These are phyloP conservation scores for Sugiyamaella valdiviana DNA, from an alignment of 805 yeast genomes.

Conservation along the genomic window DNA sequence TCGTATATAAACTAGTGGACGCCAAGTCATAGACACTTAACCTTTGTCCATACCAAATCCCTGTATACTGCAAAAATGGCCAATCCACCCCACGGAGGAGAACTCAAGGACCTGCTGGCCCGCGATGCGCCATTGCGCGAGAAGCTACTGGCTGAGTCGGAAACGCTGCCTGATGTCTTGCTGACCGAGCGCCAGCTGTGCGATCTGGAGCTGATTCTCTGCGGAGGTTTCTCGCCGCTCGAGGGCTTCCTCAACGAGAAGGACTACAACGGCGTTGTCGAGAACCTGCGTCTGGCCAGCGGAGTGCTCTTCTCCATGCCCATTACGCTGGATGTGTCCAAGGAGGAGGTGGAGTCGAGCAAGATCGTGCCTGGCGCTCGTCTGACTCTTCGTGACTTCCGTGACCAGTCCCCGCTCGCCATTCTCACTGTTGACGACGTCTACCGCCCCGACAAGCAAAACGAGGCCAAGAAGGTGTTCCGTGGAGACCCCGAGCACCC, in stretches of 20 bases:
- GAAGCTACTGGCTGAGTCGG: slow-evolving; percentile 54
- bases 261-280: slow-evolving; percentile 64
- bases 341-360: slow-evolving; percentile 40
- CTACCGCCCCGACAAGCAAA: slow-evolving; percentile 70
- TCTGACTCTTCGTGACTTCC: slow-evolving; percentile 69
- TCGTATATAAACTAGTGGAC: not conserved
- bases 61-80: slow-evolving; percentile 30
- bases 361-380: slow-evolving; percentile 49
- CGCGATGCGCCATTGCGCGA: slow-evolving; percentile 65
- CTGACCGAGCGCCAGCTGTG: slow-evolving; percentile 87
- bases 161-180: slow-evolving; percentile 37
- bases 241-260: slow-evolving; percentile 63
- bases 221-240: slow-evolving; percentile 91
- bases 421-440: slow-evolving; percentile 73
- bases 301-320: slow-evolving; percentile 92
- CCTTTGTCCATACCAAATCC: not conserved
- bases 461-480: slow-evolving; percentile 80
- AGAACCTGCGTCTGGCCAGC: slow-evolving; percentile 58
- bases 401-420: slow-evolving; percentile 75
- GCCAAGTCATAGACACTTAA: not conserved
- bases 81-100: slow-evolving; percentile 84
- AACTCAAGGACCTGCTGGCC: slow-evolving; percentile 72
- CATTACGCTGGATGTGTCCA: slow-evolving; percentile 73
- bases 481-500: slow-evolving; percentile 98
- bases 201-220: slow-evolving; percentile 83